These are phyloP conservation scores for Diplogelasinospora grovesii DNA, from an alignment of 495 filamentous ascomycete genomes.

Conservation along the genomic window DNA sequence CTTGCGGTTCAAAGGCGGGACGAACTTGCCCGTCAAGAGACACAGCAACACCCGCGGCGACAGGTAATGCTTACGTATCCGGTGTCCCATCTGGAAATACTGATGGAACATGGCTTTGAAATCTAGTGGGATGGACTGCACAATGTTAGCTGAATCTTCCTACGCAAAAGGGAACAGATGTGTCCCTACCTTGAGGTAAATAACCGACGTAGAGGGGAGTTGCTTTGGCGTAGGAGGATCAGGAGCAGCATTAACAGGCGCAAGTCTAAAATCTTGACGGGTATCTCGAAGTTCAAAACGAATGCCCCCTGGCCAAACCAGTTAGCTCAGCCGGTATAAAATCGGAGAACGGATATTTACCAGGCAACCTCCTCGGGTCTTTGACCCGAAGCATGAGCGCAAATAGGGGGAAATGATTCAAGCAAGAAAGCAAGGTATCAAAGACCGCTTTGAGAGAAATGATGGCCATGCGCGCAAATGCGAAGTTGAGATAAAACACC, in stretches of 20 bases:
- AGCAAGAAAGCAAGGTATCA: slow-evolving; percentile 83
- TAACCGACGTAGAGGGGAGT: slow-evolving; percentile 58
- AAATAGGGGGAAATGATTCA: slow-evolving; percentile 98
- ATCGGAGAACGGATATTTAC: slow-evolving; percentile 28
- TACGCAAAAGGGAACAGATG: neutral
- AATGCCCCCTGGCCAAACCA: slow-evolving; percentile 61
- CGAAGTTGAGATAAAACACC: slow-evolving; percentile 96
- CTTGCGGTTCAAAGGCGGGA: slow-evolving; percentile 84
- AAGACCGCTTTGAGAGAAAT: slow-evolving; percentile 84
- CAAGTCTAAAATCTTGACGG: slow-evolving; percentile 42
- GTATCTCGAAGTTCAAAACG: slow-evolving; percentile 83
- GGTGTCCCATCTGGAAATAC: slow-evolving; percentile 89
- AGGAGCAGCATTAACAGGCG: slow-evolving; percentile 31
- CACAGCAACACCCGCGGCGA: slow-evolving; percentile 81
- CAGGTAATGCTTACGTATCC: slow-evolving; percentile 91
- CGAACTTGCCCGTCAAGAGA: slow-evolving; percentile 82
- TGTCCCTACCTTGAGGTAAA: slow-evolving; percentile 63
- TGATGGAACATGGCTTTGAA: slow-evolving; percentile 90
- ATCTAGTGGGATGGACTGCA: slow-evolving; percentile 79
- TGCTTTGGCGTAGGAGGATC: slow-evolving; percentile 25
- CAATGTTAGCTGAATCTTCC: slow-evolving; percentile 2
- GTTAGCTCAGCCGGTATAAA: slow-evolving; percentile 2
- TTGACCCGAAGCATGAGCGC: slow-evolving; percentile 95
- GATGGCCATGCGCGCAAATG: slow-evolving; percentile 86
- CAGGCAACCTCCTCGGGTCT: slow-evolving; percentile 82